Conservation (phyloP, 495 filamentous ascomycete genomes). For the Neurospora sp. region DNA sequence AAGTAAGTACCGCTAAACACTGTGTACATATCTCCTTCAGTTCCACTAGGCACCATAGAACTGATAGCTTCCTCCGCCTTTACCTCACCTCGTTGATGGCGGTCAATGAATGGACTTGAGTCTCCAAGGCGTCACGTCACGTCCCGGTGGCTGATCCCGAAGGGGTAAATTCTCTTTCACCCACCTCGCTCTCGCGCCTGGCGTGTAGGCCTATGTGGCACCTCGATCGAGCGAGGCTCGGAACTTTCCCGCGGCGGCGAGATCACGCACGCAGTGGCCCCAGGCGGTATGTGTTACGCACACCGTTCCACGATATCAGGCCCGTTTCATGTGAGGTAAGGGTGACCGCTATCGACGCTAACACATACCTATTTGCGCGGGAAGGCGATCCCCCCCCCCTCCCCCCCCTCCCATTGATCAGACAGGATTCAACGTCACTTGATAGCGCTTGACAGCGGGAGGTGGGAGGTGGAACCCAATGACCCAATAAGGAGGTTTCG, state of each 20-base stretch:
- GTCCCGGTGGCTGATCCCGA: not conserved
- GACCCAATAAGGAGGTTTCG: not conserved
- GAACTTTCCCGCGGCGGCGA: not conserved
- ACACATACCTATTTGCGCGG: too few species aligned
- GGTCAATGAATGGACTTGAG: not conserved
- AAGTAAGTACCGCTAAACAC: not conserved
- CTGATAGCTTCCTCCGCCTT: too few species aligned
- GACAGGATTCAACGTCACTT: not conserved
- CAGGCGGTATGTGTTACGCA: not conserved
- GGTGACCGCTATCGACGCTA: too few species aligned
- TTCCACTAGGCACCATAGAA: too few species aligned
- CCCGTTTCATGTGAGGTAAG: too few species aligned
- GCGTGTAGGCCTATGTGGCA: not conserved
- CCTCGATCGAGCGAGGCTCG: not conserved
- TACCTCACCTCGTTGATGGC: not conserved
- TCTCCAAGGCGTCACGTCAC: not conserved
- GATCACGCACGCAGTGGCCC: not conserved
- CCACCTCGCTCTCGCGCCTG: not conserved
- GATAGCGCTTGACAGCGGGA: not conserved
- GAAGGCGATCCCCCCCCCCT: not conserved
- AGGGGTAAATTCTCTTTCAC: not conserved
- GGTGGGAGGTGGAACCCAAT: not conserved
- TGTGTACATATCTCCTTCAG: not conserved
- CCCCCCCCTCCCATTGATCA: not conserved
- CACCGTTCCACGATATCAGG: too few species aligned